Evolutionary conservation across 2,329 filamentous ascomycete genomes (phyloP).

Genomic region (Tolypocladium amazonense): DNA sequence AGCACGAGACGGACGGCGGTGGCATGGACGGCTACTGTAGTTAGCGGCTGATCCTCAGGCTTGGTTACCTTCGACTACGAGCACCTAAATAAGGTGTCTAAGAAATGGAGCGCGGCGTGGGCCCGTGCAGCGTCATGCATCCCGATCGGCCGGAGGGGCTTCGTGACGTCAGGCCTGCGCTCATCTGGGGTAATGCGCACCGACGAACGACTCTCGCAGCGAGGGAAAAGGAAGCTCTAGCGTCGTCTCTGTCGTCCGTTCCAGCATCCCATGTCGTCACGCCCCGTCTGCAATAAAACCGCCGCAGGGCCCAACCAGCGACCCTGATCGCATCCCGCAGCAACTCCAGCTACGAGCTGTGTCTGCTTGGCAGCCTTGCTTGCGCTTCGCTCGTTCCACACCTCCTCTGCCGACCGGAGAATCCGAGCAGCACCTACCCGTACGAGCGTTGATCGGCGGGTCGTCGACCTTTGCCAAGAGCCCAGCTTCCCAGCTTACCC

Average conservation of each 20-base stretch:
- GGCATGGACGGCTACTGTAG: not conserved
- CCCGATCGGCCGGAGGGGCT: slow-evolving; percentile 5
- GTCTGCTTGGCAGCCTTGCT: not conserved
- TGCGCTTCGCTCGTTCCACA: not conserved
- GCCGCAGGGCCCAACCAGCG: not conserved
- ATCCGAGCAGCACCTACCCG: not conserved
- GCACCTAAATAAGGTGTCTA: too few relatives aligned
- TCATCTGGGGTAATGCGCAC: not conserved
- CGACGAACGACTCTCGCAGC: not conserved
- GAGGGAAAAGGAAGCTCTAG: not conserved
- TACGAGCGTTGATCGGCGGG: not conserved
- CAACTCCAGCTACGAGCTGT: not conserved
- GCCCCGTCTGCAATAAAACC: not conserved
- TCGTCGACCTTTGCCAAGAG: not conserved
- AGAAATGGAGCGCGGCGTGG: not conserved
- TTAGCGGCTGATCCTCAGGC: not conserved
- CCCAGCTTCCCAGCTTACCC: not conserved
- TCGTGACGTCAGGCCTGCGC: slow-evolving; percentile 12
- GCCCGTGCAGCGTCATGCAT: slow-evolving; percentile 6
- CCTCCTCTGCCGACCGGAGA: not conserved
- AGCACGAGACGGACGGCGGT: not conserved
- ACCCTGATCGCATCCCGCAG: not conserved
- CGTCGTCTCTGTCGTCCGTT: not conserved
- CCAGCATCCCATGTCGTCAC: not conserved
- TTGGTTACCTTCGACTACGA: too few relatives aligned